These are phyloP conservation scores for Phytophthora ohioensis DNA, from an alignment of 352 stramenopile genomes.

Conservation along the genomic window DNA sequence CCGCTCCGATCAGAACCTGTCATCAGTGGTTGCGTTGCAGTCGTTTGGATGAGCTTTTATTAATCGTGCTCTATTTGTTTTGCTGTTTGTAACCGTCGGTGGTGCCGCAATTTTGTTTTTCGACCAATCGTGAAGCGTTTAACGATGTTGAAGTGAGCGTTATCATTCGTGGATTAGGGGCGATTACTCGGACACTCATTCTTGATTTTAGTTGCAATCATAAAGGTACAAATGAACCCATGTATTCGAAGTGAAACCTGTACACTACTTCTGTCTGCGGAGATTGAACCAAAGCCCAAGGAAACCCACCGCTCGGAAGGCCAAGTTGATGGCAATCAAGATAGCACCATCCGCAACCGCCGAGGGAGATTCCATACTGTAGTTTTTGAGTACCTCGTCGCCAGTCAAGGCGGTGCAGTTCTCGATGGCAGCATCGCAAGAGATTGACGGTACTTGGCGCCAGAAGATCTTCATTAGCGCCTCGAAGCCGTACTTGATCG, in stretches of 20 bases:
- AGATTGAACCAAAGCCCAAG: constrained; percentile 32
- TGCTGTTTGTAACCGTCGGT: neutral
- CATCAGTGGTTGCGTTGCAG: too few species aligned
- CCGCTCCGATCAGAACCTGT: neutral
- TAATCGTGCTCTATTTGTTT: neutral
- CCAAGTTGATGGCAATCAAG: constrained; percentile 34
- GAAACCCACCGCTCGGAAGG: constrained; percentile 38
- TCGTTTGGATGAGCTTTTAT: neutral
- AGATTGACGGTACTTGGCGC: constrained; percentile 41
- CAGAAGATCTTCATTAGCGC: constrained; percentile 64
- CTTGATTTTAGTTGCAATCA: neutral
- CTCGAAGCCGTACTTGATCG: constrained; percentile 57
- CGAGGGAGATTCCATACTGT: constrained; percentile 30
- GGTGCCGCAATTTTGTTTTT: neutral
- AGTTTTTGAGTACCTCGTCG: constrained; percentile 41
- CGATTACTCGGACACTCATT: neutral
- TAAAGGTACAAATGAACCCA: neutral
- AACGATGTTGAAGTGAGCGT: neutral
- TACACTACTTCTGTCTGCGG: neutral
- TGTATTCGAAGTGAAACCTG: neutral
- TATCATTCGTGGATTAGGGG: neutral
- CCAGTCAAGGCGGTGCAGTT: constrained; percentile 42
- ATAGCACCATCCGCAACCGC: constrained; percentile 25
- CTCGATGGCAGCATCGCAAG: constrained; percentile 34
- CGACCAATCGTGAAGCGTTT: neutral